Conservation (phyloP, 768 basidiomycete species). For the Pholiota molesta region DNA sequence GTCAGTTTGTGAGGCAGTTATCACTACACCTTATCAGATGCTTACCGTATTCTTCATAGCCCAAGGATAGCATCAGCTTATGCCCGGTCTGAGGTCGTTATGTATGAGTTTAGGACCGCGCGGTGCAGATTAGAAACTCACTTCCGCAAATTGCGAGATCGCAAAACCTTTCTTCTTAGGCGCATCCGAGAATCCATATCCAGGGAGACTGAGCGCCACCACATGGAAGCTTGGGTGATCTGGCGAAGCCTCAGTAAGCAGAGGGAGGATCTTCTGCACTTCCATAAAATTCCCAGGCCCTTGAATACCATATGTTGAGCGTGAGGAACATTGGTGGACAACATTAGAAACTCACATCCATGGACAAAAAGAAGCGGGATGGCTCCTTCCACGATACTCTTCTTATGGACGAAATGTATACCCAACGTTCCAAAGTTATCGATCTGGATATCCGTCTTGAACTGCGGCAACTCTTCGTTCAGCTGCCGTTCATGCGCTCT, state of each 20-base stretch:
- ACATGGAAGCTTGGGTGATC: slow-evolving; percentile 64
- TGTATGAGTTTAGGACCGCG: background rate
- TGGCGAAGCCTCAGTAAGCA: slow-evolving; percentile 44
- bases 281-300: slow-evolving; percentile 69
- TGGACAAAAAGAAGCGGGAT: slow-evolving; percentile 51
- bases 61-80: slow-evolving; percentile 52
- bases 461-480: slow-evolving; percentile 57
- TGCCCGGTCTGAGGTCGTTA: slow-evolving; percentile 31
- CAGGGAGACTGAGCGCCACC: slow-evolving; percentile 60
- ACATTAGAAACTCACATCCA: slow-evolving; percentile 42
- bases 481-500: slow-evolving; percentile 49
- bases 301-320: slow-evolving; percentile 17
- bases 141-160: slow-evolving; percentile 49
- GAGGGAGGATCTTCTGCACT: slow-evolving; percentile 56
- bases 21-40: slow-evolving; percentile 31
- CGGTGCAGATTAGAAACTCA: slow-evolving; percentile 14
- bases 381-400: slow-evolving; percentile 43
- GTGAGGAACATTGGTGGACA: background rate
- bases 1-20: background rate
- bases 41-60: slow-evolving; percentile 53
- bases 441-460: slow-evolving; percentile 53
- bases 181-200: slow-evolving; percentile 64
- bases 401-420: slow-evolving; percentile 63
- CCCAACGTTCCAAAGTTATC: slow-evolving; percentile 45
- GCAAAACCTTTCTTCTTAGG: slow-evolving; percentile 55